A percentile compares a stretch with the other conserved stretches of the same genome.
Evolutionary conservation across 768 basidiomycete species (phyloP).

Genomic region (Megacollybia marginata): DNA sequence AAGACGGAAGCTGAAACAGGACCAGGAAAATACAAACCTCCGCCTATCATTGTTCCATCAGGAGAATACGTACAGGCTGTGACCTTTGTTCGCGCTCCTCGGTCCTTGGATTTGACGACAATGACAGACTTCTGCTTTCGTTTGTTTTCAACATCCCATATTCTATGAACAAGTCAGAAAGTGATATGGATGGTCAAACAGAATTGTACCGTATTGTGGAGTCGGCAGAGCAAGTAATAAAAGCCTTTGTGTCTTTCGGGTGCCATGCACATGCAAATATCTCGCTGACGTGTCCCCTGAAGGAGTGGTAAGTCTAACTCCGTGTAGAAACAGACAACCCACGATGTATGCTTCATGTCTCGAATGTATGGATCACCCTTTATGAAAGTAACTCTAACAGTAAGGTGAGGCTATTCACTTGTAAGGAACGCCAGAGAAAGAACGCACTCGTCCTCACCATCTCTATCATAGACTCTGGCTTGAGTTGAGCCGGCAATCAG

Average conservation of each 20-base stretch:
- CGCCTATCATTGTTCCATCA: constrained; percentile 87
- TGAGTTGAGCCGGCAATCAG: constrained; percentile 85
- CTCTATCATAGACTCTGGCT: constrained; percentile 83
- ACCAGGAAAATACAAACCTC: constrained; percentile 43
- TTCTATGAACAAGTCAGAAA: constrained; percentile 34
- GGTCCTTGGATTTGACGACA: constrained; percentile 92
- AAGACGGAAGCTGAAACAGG: constrained; percentile 2
- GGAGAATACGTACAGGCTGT: constrained; percentile 80
- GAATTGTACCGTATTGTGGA: constrained; percentile 77
- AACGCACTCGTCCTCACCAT: constrained; percentile 88
- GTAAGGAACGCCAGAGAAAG: constrained; percentile 4
- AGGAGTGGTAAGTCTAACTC: constrained; percentile 1
- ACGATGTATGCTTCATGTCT: constrained; percentile 99
- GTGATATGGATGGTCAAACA: background rate
- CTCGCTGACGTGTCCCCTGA: constrained; percentile 91
- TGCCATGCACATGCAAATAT: constrained; percentile 89
- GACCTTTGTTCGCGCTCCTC: constrained; percentile 90
- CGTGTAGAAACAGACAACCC: constrained; percentile 22
- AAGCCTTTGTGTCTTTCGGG: constrained; percentile 74
- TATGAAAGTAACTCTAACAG: constrained; percentile 62
- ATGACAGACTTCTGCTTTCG: constrained; percentile 95
- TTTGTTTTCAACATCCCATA: constrained; percentile 92
- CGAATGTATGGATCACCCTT: constrained; percentile 98
- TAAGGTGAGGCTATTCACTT: constrained; percentile 39
- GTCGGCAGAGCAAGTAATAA: constrained; percentile 93